Evolutionary conservation across 768 basidiomycete genomes (phyloP).

Genomic region (Tylopilus subfusipes): DNA sequence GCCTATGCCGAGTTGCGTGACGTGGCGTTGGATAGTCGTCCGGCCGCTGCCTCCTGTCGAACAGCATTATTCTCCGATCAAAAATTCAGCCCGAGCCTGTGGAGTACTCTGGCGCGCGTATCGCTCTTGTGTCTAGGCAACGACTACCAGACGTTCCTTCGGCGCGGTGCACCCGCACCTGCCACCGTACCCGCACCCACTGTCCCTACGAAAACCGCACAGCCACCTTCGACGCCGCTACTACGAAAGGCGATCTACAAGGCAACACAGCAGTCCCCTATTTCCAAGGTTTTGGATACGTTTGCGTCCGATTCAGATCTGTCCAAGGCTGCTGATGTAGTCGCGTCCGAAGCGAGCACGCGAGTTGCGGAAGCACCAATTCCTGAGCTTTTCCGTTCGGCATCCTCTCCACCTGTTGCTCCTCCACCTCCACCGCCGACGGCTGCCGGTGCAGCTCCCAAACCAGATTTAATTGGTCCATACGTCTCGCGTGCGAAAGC

Average conservation of each 20-base stretch:
- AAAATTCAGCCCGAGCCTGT: conserved; percentile 59
- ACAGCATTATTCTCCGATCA: conserved; percentile 65
- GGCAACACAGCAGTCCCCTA: conserved; percentile 44
- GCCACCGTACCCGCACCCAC: conserved; percentile 20
- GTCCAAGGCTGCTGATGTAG: conserved; percentile 47
- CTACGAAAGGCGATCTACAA: conserved; percentile 41
- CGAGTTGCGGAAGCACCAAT: conserved; percentile 32
- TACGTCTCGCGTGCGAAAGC: conserved; percentile 2
- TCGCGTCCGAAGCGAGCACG: conserved; percentile 33
- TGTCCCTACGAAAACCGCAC: conserved; percentile 24
- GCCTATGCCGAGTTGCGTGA: conserved; percentile 62
- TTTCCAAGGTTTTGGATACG: conserved; percentile 49
- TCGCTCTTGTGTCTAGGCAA: conserved; percentile 57
- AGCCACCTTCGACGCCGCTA: conserved; percentile 35
- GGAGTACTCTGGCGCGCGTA: conserved; percentile 58
- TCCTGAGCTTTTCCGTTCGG: conserved; percentile 49
- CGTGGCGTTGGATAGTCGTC: conserved; percentile 43
- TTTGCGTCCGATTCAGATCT: conserved; percentile 60
- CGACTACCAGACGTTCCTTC: conserved; percentile 66
- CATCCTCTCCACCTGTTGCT: conserved; percentile 21
- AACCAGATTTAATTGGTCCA: neutral
- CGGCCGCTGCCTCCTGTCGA: conserved; percentile 42
- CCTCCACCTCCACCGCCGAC: conserved; percentile 9
- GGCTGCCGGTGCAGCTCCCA: neutral
- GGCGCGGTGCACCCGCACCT: conserved; percentile 44